Evolutionary conservation across 2,329 filamentous ascomycete genomes (phyloP), one percentile per base, ranked within the genome.

Genomic region (Setomelanomma holmii): DNA sequence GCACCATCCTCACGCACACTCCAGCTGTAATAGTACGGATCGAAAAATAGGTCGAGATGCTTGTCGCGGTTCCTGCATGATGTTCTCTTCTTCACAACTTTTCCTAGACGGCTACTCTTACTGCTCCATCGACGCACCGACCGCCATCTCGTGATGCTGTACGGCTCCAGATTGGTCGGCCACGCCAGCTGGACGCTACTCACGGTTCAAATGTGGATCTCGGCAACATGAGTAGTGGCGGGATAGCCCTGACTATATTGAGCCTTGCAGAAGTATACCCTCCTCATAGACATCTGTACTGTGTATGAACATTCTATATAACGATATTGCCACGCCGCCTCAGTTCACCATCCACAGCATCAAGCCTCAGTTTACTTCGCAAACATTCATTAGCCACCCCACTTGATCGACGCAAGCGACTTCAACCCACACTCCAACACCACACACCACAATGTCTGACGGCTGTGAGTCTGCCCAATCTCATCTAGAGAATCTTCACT

Each of bases 371-470:
- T 64, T 56, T 50, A 43, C 48, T 58, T 51, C 51, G 40, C 49
- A 53, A 41, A 12, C 30, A n/a, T 38, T 40, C 46, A 23, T 23
- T n/a, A 40, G 33, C 19, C 48, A 45, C 49, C 34, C 40, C 48
- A 53, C 47, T 57, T 40, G 35, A 41, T 30, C 38, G 45, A 54
- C 53, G 55, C 58, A 44, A 61, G 58, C 57, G 53, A 61, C 51
- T 39, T 56, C 45, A 43, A 41, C 27, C 30, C 10, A 23, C 20
- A 40, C 36, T 44, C 48, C 27, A 41, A 34, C 22, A 38, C 41
- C 40, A 47, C 8, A 24, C 53, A 40, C 36, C 45, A 72, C 60
- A 61, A 85, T 85, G 82, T 78, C 82, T 56, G 82, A 85, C 75
- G 82, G 82, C 75, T 76, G 83, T 86, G 76, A 76, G 81, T 61